Base-by-base conservation (phyloP, 192 early-diverging fungal species). In the Mycoemilia scoparia region DNA sequence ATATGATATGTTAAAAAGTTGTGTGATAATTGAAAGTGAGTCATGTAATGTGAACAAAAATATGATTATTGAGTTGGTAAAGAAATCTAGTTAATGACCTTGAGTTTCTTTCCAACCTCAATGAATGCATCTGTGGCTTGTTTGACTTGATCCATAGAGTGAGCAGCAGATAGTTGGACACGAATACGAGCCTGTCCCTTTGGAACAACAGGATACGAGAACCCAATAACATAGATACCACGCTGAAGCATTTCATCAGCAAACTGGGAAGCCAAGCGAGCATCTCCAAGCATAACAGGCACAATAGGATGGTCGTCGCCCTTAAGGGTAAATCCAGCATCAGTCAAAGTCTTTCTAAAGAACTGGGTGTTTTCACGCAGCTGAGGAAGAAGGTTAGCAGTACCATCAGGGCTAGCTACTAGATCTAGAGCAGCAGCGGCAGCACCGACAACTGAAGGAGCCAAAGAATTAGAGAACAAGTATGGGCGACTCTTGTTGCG, bases 301-400 rank as follows among this genome's bases (percentile, higher is more conserved):
- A 66, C 58, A 24, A 70, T 70, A 2, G 68, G 65, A 14, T 70
- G 68, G 40, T 64, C 54, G 32, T 66, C 48, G n/a, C 64, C 73
- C 23, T 74, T 74, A 29, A 77, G 50, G 4, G 53, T 53, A 41
- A 77, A 77, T 30, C 74, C 74, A 19, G 71, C 71, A 0, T 56
- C 71, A 1, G 43, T 39, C 56, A 77, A 59, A 18, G 67, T 60
- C 32, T 36, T 29, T 42, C 74, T 60, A 64, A 77, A 77, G 9
- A 70, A 43, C 26, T 29, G 41, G 5, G 74, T 71, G 49, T 77
- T 77, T 29, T 49, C 50, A 59, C 65, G 67, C 14, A 77, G 58
- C 30, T 57, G 53, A 16, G 54, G 49, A 9, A 71, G 60, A 28
- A 77, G 50, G 24, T 60, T 45, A 7, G 14, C 13, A 31, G 47